Base-by-base conservation (phyloP, 306 rosid species). In the Lagenaria siceraria region DNA sequence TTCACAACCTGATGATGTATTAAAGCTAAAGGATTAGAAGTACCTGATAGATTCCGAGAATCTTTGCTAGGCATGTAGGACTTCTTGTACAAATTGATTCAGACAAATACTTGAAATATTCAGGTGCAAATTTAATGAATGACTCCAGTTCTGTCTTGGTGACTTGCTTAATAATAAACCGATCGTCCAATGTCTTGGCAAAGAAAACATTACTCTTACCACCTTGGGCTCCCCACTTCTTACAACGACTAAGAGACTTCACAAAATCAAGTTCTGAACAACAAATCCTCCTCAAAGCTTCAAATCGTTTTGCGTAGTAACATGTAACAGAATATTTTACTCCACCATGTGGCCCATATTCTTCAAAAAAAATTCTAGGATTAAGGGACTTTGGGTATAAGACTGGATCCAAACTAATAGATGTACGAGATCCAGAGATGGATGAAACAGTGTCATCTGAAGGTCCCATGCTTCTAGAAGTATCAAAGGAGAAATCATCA, bases 171-270 rank as follows among this genome's bases (percentile, higher is more conserved):
- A 96, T 86, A 74, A 96, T 86, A 84, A 96, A 96, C 61, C 98
- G 85, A 64, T 96, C 99, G 71, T 96, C 99, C 89, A 87, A 82
- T 77, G 96, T 92, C 87, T 96, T 96, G 0, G 99, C 99, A 79
- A 96, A 96, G 84, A 96, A 96, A 25, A 87, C 99, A 76, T 96
- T 96, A 79, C 98, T 96, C 91, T 96, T 96, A n/a, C 99, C 99
- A 79, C 99, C 99, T 83, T 92, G 97, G 86, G 99, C 98, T 79
- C 96, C 87, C 99, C 99, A 96, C 80, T 89, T 90, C 89, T 96
- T 96, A 80, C 99, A 90, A 77, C 98, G 98, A 77, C 99, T 89
- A 38, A 96, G 84, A 78, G 99, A 96, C 88, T 96, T 96, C 64
- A 92, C 59, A 59, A 78, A 96, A 78, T 96, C 94, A 0, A 90